Evolutionary conservation across 306 rosid species (phyloP).

Genomic region (Bauhinia variegata): DNA sequence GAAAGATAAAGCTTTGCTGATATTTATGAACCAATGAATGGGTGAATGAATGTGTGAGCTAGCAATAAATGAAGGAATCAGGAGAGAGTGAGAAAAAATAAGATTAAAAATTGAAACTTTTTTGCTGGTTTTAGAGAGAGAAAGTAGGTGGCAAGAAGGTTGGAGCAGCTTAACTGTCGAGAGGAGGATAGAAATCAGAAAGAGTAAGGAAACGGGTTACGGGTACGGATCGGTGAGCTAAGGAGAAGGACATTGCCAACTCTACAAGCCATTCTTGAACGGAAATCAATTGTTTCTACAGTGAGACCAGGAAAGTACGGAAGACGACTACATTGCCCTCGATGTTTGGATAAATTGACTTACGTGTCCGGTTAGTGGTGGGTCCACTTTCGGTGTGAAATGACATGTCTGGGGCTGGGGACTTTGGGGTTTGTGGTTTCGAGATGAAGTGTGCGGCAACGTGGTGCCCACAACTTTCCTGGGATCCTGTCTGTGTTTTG

Average conservation of each 20-base stretch:
- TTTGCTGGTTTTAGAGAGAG: conserved; percentile 32
- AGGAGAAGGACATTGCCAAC: conserved; percentile 80
- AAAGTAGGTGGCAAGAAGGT: conserved; percentile 49
- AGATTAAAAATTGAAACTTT: conserved; percentile 11
- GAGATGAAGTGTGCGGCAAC: conserved; percentile 3
- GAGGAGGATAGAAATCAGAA: conserved; percentile 26
- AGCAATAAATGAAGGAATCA: conserved; percentile 54
- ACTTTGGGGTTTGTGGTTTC: conserved; percentile 5
- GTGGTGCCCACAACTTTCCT: not conserved
- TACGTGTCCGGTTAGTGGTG: not conserved
- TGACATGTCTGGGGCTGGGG: conserved; percentile 32
- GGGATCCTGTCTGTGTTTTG: conserved; percentile 8
- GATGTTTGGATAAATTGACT: conserved; percentile 2
- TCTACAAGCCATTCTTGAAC: conserved; percentile 81
- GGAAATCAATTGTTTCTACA: conserved; percentile 45
- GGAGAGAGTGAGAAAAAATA: conserved; percentile 36
- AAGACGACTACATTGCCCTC: conserved; percentile 34
- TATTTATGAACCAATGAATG: conserved; percentile 39
- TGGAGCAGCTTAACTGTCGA: conserved; percentile 78
- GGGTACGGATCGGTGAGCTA: conserved; percentile 50
- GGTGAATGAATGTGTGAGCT: conserved; percentile 35
- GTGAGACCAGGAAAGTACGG: not conserved
- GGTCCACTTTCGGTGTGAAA: not conserved
- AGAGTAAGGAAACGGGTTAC: not conserved
- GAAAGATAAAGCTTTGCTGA: conserved; percentile 8